phyloP scores from a whole-genome alignment of 805 yeast genomes.

The Blastobotrys peoriensis region DNA sequence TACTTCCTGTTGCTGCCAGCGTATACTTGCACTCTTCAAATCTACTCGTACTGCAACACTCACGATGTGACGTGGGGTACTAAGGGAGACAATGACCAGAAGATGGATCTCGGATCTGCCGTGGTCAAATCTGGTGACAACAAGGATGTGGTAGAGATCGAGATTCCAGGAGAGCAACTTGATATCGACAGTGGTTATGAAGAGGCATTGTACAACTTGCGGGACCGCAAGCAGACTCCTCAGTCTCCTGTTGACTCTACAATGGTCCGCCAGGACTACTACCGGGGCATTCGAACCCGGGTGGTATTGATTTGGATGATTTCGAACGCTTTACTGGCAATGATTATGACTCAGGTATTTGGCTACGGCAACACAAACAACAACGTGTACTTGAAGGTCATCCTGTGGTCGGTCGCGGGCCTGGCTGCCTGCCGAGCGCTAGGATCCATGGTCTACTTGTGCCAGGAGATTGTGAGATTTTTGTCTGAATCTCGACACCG shows the following conservation, averaged over 20 bases:
- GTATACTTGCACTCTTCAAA: slow-evolving; percentile 86
- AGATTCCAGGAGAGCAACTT: slow-evolving; percentile 58
- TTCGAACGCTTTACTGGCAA: slow-evolving; percentile 69
- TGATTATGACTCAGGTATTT: slow-evolving; percentile 84
- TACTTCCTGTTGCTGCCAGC: slow-evolving; percentile 87
- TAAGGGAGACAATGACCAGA: slow-evolving; percentile 79
- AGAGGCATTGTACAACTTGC: slow-evolving; percentile 63
- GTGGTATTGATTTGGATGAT: slow-evolving; percentile 96
- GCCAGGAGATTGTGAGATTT: slow-evolving; percentile 31
- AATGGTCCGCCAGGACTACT: slow-evolving; percentile 64
- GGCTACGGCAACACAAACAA: slow-evolving; percentile 55
- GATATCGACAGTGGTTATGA: slow-evolving; percentile 81
- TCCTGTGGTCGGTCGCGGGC: slow-evolving; percentile 88
- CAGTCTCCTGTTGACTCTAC: slow-evolving; percentile 36
- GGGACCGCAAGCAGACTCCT: slow-evolving; percentile 62
- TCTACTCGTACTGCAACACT: slow-evolving; percentile 95
- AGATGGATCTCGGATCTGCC: slow-evolving; percentile 70
- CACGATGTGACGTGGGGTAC: slow-evolving; percentile 99
- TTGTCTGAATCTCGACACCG: slow-evolving; percentile 13
- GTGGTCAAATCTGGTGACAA: slow-evolving; percentile 79
- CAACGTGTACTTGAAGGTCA: slow-evolving; percentile 74
- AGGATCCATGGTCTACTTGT: slow-evolving; percentile 71
- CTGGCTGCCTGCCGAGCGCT: slow-evolving; percentile 74
- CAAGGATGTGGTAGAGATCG: slow-evolving; percentile 75
- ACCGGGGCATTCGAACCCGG: slow-evolving; percentile 88